Evolutionary conservation across 805 yeast species (phyloP).

Genomic region (Saccharomycopsis selenospora): DNA sequence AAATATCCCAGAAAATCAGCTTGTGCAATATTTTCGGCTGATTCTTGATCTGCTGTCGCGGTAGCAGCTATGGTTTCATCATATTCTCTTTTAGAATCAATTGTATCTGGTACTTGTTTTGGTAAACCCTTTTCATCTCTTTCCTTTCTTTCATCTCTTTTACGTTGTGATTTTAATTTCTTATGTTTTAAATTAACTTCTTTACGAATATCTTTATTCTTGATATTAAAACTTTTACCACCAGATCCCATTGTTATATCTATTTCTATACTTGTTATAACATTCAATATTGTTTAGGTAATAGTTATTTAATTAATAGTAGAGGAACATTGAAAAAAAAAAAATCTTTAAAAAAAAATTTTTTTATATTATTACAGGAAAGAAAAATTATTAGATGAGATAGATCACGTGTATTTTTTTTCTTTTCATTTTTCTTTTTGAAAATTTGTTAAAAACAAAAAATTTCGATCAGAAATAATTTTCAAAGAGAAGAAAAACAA

Average conservation of each 20-base stretch:
- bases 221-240: constrained; percentile 15
- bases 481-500: no score
- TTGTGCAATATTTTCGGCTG: constrained; percentile 35
- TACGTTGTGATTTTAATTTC: constrained; percentile 16
- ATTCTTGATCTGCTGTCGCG: constrained; percentile 34
- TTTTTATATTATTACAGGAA: no score
- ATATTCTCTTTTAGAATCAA: constrained; percentile 74
- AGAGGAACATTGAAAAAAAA: no score
- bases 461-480: no score
- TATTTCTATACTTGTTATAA: no score
- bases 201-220: constrained; percentile 17
- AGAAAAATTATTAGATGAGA: no score
- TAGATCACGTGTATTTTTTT: no score
- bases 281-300: no score
- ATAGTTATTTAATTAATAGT: no score
- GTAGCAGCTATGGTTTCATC: constrained; percentile 67
- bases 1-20: constrained; percentile 56
- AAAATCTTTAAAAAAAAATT: no score
- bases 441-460: no score
- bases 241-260: constrained; percentile 19
- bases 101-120: constrained; percentile 72
- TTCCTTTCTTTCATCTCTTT: constrained; percentile 61
- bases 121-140: constrained; percentile 71
- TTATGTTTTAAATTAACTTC: constrained; percentile 15
- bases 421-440: no score